Evolutionary conservation across 2,329 filamentous ascomycete species (phyloP).

Genomic region (Phaeomoniella chlamydospora): DNA sequence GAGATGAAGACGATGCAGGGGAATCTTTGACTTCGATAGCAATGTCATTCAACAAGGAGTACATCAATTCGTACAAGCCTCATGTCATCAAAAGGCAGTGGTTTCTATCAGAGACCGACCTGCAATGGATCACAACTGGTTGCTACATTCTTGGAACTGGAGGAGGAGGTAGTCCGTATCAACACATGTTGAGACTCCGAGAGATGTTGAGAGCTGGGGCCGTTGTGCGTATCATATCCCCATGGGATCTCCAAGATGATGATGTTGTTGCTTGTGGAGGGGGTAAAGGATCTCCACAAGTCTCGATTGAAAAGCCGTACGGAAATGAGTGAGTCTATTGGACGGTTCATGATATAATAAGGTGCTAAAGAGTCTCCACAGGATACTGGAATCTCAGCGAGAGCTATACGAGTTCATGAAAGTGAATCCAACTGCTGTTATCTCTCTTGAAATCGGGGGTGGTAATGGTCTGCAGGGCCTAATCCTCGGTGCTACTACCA

Average conservation of each 20-base stretch:
- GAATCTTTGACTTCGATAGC: too few relatives aligned
- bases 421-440: conserved; percentile 21
- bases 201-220: conserved; percentile 19
- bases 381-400: conserved; percentile 13
- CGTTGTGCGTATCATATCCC: conserved; percentile 25
- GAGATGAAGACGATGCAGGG: too few relatives aligned
- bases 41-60: conserved; percentile 5
- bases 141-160: conserved; percentile 23
- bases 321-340: too few relatives aligned
- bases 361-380: conserved; percentile 13
- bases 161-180: conserved; percentile 25
- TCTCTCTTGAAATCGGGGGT: conserved; percentile 18
- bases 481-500: conserved; percentile 13
- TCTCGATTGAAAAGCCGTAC: too few relatives aligned
- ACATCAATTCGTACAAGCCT: conserved; percentile 18
- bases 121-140: conserved; percentile 22
- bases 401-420: conserved; percentile 22
- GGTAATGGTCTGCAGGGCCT: conserved; percentile 22
- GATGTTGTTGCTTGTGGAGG: conserved; percentile 27
- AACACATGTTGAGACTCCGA: conserved; percentile 31
- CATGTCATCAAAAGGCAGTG: conserved; percentile 18
- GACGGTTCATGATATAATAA: too few relatives aligned
- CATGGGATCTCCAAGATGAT: conserved; percentile 20
- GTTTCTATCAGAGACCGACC: conserved; percentile 21
- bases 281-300: conserved; percentile 26